These are phyloP conservation scores for Astrothelium macrocarpum DNA, from an alignment of 495 filamentous ascomycete genomes.

Conservation along the genomic window DNA sequence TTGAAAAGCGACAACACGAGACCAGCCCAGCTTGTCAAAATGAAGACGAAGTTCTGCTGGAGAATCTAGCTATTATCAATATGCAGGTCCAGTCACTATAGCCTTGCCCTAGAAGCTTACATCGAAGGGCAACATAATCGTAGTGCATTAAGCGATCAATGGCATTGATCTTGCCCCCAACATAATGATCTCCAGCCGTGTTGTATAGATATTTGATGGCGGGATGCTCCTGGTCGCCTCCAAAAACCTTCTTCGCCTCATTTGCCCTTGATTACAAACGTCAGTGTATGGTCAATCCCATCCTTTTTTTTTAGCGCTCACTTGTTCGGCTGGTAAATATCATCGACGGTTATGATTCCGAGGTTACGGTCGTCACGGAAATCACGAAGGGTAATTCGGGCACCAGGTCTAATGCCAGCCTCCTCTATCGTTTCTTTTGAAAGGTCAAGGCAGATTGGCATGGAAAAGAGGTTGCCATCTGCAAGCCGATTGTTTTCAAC, in stretches of 20 bases:
- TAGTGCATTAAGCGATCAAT: conserved; percentile 94
- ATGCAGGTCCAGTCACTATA: neutral
- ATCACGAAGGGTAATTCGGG: conserved; percentile 79
- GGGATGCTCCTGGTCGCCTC: conserved; percentile 86
- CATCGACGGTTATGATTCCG: conserved; percentile 90
- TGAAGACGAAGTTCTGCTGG: conserved; percentile 89
- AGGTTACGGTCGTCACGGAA: conserved; percentile 93
- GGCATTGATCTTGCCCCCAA: conserved; percentile 91
- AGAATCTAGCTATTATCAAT: conserved; percentile 49
- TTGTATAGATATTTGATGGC: conserved; percentile 81
- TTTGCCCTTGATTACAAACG: conserved; percentile 47
- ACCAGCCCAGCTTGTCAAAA: conserved; percentile 99
- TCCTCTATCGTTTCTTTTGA: conserved; percentile 62
- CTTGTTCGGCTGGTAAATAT: conserved; percentile 96
- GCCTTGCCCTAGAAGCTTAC: conserved; percentile 41
- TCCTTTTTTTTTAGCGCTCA: conserved; percentile 37
- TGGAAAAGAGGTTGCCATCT: conserved; percentile 88
- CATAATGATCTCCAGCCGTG: conserved; percentile 74
- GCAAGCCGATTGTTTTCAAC: conserved; percentile 76
- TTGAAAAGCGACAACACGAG: conserved; percentile 94
- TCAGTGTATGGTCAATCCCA: conserved; percentile 17
- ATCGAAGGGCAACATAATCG: conserved; percentile 94
- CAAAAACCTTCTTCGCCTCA: conserved; percentile 90
- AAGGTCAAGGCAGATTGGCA: conserved; percentile 91
- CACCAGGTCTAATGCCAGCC: conserved; percentile 62